Evolutionary conservation across 768 basidiomycete genomes (phyloP).

Genomic region (Xerocomus potaroensis): DNA sequence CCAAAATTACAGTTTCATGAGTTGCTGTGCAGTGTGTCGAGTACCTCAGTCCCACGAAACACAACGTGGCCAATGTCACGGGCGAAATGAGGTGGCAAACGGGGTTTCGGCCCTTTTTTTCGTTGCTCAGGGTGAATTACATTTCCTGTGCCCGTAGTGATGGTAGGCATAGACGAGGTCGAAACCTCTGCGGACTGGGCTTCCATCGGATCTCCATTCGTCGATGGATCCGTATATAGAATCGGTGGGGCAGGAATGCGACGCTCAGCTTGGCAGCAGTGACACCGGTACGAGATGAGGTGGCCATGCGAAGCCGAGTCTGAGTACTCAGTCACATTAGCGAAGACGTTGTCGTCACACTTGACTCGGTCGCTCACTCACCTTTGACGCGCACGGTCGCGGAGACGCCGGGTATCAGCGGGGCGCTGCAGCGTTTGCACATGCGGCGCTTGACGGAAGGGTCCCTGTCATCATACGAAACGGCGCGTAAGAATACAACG

Average conservation of each 20-base stretch:
- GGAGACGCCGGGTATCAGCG: constrained; percentile 66
- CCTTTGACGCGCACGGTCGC: constrained; percentile 62
- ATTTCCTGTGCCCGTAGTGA: neutral
- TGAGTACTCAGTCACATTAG: constrained; percentile 27
- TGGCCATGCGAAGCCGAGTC: constrained; percentile 49
- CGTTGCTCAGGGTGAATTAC: neutral
- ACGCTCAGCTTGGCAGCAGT: constrained; percentile 51
- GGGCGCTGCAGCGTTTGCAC: constrained; percentile 62
- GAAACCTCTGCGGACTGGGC: neutral
- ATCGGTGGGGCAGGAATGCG: constrained; percentile 65
- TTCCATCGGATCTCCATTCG: neutral
- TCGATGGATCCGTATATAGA: constrained; percentile 5
- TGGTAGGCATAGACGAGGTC: neutral
- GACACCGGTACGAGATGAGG: constrained; percentile 55
- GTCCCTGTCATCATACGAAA: constrained; percentile 51
- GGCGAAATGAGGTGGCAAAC: constrained; percentile 57
- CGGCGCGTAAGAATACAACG: no score
- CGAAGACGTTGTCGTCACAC: neutral
- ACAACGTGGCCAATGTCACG: constrained; percentile 61
- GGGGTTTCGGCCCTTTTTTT: constrained; percentile 29
- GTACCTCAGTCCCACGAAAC: constrained; percentile 57
- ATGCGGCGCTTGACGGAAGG: constrained; percentile 78
- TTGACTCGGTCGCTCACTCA: constrained; percentile 27
- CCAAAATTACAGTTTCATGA: neutral
- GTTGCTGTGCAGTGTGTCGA: constrained; percentile 16